Evolutionary conservation across 495 filamentous ascomycete genomes (phyloP).

Genomic region (Aspergillus egyptiacus): DNA sequence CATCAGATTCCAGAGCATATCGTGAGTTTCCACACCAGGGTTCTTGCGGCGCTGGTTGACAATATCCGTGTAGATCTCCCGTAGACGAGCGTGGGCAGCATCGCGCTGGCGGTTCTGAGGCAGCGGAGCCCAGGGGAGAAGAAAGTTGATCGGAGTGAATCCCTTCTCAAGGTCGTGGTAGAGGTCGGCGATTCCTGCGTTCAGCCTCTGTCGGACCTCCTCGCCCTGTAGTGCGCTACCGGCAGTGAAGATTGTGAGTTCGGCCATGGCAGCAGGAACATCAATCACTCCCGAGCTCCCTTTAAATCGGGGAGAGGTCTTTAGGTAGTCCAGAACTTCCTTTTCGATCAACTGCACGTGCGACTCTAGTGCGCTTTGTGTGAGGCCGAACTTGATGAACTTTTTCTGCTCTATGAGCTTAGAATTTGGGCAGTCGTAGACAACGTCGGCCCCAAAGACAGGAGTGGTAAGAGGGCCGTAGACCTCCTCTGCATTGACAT

Average conservation of each 20-base stretch:
- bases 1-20: conserved; percentile 86
- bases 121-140: conserved; percentile 80
- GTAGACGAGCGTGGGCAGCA: conserved; percentile 65
- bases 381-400: conserved; percentile 85
- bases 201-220: conserved; percentile 70
- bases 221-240: conserved; percentile 73
- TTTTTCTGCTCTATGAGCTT: conserved; percentile 85
- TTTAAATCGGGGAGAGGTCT: conserved; percentile 59
- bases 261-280: conserved; percentile 64
- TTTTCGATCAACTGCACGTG: conserved; percentile 75
- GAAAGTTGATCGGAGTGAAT: conserved; percentile 79
- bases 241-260: conserved; percentile 83
- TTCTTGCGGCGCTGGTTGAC: conserved; percentile 57
- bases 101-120: conserved; percentile 79
- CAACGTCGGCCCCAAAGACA: conserved; percentile 79
- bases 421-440: conserved; percentile 82
- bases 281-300: conserved; percentile 58
- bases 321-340: conserved; percentile 66
- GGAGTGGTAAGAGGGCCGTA: conserved; percentile 78
- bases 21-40: conserved; percentile 42
- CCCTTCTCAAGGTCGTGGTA: conserved; percentile 82
- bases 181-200: conserved; percentile 57
- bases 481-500: conserved; percentile 77
- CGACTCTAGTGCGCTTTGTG: conserved; percentile 64
- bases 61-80: conserved; percentile 71